Conservation (phyloP, 306 rosid species). For the Citrullus amarus region DNA sequence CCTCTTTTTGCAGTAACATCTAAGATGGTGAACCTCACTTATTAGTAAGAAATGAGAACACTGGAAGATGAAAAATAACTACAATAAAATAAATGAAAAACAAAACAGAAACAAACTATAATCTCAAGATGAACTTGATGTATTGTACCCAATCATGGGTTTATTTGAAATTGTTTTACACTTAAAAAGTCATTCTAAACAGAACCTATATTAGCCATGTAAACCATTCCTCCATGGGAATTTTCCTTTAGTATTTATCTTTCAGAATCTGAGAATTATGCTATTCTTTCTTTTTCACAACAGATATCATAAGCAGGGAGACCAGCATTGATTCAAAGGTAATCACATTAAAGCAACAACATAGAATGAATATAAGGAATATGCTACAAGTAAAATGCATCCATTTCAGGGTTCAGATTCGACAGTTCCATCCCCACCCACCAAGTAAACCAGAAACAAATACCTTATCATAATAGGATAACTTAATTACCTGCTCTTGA, state of each 20-base stretch:
- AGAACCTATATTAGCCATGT: not conserved
- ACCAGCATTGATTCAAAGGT: slow-evolving; percentile 9
- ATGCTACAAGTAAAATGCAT: not conserved
- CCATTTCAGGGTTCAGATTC: not conserved
- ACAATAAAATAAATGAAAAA: not conserved
- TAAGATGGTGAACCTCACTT: not conserved
- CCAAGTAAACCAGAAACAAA: not conserved
- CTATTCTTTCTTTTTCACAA: not conserved
- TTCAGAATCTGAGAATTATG: not conserved
- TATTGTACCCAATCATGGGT: not conserved
- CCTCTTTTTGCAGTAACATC: not conserved
- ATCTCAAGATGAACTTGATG: not conserved
- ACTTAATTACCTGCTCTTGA: slow-evolving; percentile 55
- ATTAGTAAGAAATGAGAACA: not conserved
- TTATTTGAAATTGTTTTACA: not conserved
- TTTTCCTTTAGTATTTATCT: not conserved
- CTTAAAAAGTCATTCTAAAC: not conserved
- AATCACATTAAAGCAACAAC: not conserved
- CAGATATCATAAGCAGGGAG: not conserved
- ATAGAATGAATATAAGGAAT: not conserved
- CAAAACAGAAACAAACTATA: not conserved
- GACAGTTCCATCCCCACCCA: not conserved
- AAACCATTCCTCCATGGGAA: not conserved
- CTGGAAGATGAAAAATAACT: not conserved
- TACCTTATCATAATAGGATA: not conserved